Percentiles rank a stretch among this genome's conserved stretches.
Evolutionary conservation across 257 asterid genomes (phyloP).

Genomic region (Ajuga chamaepitys): DNA sequence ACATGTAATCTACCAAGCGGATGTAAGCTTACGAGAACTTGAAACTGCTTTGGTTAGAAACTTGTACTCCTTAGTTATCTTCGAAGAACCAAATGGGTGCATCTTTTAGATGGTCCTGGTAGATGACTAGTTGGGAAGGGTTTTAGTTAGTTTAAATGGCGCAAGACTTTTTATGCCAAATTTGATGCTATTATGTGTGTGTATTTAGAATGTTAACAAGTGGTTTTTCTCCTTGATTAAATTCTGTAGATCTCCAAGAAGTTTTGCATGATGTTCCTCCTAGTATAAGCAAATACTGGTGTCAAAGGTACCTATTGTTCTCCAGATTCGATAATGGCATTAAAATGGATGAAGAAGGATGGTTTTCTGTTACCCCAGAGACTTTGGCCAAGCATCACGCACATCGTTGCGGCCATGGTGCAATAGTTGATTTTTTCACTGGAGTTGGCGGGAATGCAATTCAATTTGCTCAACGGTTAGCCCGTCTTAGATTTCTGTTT

Average conservation of each 20-base stretch:
- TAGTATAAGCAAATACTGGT: constrained; percentile 75
- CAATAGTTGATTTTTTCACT: constrained; percentile 68
- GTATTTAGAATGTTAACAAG: background rate
- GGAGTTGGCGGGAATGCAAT: constrained; percentile 97
- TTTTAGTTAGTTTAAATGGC: background rate
- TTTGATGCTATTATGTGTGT: background rate
- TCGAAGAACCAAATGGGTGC: no score
- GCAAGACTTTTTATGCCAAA: background rate
- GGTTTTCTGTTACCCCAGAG: constrained; percentile 97
- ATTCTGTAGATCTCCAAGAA: constrained; percentile 32
- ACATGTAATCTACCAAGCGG: background rate
- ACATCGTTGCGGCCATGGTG: constrained; percentile 64
- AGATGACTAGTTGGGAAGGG: background rate
- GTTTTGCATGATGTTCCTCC: constrained; percentile 39
- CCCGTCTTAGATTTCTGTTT: background rate
- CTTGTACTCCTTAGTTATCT: no score
- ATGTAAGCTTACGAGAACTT: background rate
- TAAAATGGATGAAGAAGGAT: constrained; percentile 95
- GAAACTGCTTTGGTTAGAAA: background rate
- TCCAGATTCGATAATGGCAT: constrained; percentile 73
- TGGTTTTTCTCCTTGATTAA: background rate
- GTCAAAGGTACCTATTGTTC: constrained; percentile 69
- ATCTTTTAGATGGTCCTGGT: background rate
- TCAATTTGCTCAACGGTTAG: constrained; percentile 81
- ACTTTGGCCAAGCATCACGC: constrained; percentile 86